A percentile compares a stretch with the other conserved stretches of the same genome.
Conservation (phyloP, 441 rosid genomes). For the Populus tomentosa region DNA sequence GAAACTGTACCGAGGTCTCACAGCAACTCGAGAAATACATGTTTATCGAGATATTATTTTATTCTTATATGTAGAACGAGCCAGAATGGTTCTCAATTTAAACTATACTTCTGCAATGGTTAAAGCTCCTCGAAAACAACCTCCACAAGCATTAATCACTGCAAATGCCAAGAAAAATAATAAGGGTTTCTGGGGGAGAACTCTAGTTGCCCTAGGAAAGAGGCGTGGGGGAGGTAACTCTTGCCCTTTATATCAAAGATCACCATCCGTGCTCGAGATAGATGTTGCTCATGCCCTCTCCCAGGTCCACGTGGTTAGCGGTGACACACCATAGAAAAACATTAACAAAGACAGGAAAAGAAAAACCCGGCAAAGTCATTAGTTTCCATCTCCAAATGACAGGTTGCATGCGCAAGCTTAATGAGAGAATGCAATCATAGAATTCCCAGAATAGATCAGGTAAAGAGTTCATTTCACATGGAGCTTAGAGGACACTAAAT, state of each 20-base stretch:
- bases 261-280: background rate
- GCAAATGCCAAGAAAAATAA: no score
- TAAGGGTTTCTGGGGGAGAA: no score
- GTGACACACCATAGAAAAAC: background rate
- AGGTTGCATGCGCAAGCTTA: background rate
- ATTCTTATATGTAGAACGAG: background rate
- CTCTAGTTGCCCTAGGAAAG: background rate
- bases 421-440: background rate
- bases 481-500: background rate
- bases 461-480: background rate
- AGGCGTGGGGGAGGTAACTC: background rate
- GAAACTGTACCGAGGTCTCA: background rate
- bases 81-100: background rate
- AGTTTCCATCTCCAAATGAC: background rate
- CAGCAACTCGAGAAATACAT: background rate
- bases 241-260: background rate
- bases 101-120: background rate
- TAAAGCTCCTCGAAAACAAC: no score
- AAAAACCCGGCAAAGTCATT: background rate
- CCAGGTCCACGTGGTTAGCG: background rate
- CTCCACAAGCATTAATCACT: no score
- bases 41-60: no score
- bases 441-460: background rate
- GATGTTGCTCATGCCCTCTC: background rate
- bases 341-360: background rate